Evolutionary conservation across 352 stramenopile species (phyloP), one percentile per base, ranked within the genome.

Genomic region (Phytophthora syringae): DNA sequence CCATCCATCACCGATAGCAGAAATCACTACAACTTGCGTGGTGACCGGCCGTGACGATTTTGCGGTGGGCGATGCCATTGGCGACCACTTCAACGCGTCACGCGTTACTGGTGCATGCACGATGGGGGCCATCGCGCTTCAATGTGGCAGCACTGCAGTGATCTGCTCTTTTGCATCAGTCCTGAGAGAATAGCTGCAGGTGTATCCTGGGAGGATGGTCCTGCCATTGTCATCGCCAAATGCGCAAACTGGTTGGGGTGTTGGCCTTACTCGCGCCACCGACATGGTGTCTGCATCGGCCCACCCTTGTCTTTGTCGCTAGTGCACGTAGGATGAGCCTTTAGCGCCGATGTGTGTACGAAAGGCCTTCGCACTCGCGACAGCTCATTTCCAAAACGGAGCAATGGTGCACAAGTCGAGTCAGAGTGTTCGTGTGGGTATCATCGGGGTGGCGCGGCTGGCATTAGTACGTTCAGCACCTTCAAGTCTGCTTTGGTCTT

Each of bases 371-470:
- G 28, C 1, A 15, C 3, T 27, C 43, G 34, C n/a, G n/a, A 45
- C 32, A 28, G 53, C 16, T 56, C 58, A 72, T 68, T 72, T 56
- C 16, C 32, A 58, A 63, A 50, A 57, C n/a, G n/a, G 20, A 44
- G 7, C 48, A 0, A 74, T 74, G 66, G 36, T 48, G 1, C 45
- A 50, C 27, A 74, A 61, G 53, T 24, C 49, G 28, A n/a, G n/a
- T n/a, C 30, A 56, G 16, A 65, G 59, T 28, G 55, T 74, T 60
- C 83, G 75, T 34, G 80, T 94, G 11, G 86, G 82, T 25, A 77
- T 94, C 63, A 73, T 94, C 55, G 86, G 86, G 84, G 82, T 16
- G 86, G 86, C 49, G 84, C 86, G 1, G 84, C 86, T 3, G 86
- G 86, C 57, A 82, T 93, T 64, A 90, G 85, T 94, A 64, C 64